Evolutionary conservation across 2,329 filamentous ascomycete species (phyloP).

Genomic region (Phaeosphaeriaceae sp.): DNA sequence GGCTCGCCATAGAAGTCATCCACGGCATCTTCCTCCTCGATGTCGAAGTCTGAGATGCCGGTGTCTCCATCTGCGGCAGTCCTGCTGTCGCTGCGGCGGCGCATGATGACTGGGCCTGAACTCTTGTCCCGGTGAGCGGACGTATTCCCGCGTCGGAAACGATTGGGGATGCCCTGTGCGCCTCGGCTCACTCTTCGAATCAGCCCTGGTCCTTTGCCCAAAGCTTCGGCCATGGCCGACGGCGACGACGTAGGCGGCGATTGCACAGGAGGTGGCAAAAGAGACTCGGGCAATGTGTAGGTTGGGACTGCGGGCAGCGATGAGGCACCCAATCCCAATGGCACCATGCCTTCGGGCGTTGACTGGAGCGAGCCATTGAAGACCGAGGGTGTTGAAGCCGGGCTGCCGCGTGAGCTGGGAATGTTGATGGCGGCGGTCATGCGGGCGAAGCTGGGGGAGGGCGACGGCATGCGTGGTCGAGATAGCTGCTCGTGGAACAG

Average conservation of each 20-base stretch:
- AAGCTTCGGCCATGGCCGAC: slow-evolving; percentile 70
- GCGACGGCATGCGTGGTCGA: slow-evolving; percentile 44
- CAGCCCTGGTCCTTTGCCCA: slow-evolving; percentile 69
- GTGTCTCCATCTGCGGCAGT: slow-evolving; percentile 63
- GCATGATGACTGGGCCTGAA: slow-evolving; percentile 86
- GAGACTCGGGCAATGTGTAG: slow-evolving; percentile 77
- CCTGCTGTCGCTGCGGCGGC: slow-evolving; percentile 89
- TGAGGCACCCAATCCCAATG: slow-evolving; percentile 65
- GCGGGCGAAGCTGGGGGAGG: slow-evolving; percentile 39
- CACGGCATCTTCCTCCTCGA: slow-evolving; percentile 60
- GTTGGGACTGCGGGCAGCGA: slow-evolving; percentile 54
- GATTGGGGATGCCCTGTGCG: slow-evolving; percentile 72
- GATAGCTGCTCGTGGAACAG: slow-evolving; percentile 38
- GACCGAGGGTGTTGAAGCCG: slow-evolving; percentile 45
- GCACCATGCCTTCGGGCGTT: slow-evolving; percentile 70
- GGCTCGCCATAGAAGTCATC: slow-evolving; percentile 53
- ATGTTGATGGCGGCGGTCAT: slow-evolving; percentile 44
- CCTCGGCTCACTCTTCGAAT: slow-evolving; percentile 87
- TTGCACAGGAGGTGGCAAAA: slow-evolving; percentile 60
- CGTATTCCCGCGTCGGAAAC: slow-evolving; percentile 79
- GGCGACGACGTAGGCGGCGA: slow-evolving; percentile 51
- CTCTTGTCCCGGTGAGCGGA: slow-evolving; percentile 81
- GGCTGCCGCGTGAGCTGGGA: slow-evolving; percentile 50
- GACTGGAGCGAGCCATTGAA: slow-evolving; percentile 70
- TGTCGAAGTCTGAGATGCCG: slow-evolving; percentile 59